phyloP scores from a whole-genome alignment of 805 yeast genomes.

The Sugiyamaella americana region DNA sequence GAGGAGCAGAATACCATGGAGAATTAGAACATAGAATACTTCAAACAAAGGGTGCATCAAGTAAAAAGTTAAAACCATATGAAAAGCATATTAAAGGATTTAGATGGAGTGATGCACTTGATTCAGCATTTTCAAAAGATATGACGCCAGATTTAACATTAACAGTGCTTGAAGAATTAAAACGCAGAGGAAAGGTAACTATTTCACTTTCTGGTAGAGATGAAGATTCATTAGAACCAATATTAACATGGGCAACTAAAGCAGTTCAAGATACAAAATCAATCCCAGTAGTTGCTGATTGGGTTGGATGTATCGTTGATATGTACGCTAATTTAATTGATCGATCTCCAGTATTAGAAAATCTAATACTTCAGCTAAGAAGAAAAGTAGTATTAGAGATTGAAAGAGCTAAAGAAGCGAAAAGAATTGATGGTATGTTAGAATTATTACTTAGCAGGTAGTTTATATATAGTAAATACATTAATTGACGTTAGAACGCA shows the following conservation, averaged over 20 bases:
- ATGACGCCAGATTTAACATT: conserved; percentile 73
- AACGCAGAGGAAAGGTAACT: conserved; percentile 81
- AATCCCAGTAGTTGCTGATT: conserved; percentile 58
- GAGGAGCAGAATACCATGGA: conserved; percentile 88
- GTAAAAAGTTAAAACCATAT: conserved; percentile 62
- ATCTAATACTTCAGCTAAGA: conserved; percentile 54
- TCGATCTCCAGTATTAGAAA: conserved; percentile 70
- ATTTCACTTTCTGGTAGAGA: conserved; percentile 78
- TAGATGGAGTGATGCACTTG: conserved; percentile 90
- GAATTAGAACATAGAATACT: conserved; percentile 74
- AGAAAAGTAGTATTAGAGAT: conserved; percentile 59
- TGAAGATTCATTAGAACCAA: conserved; percentile 78
- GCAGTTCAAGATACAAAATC: conserved; percentile 75
- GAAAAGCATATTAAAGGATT: conserved; percentile 82
- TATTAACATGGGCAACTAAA: conserved; percentile 75
- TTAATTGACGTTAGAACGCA: too few relatives aligned
- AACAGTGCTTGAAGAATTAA: conserved; percentile 79
- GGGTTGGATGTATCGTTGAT: conserved; percentile 60
- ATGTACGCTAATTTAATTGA: conserved; percentile 72
- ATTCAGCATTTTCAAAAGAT: conserved; percentile 75
- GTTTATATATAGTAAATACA: too few relatives aligned
- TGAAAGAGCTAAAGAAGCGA: conserved; percentile 77
- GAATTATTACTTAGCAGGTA: conserved; percentile 56
- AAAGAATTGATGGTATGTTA: conserved; percentile 87
- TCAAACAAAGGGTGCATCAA: conserved; percentile 46